Percentiles rank a stretch among this genome's conserved stretches.
Evolutionary conservation across 2,329 filamentous ascomycete genomes (phyloP).

Genomic region (Aureobasidium sp.): DNA sequence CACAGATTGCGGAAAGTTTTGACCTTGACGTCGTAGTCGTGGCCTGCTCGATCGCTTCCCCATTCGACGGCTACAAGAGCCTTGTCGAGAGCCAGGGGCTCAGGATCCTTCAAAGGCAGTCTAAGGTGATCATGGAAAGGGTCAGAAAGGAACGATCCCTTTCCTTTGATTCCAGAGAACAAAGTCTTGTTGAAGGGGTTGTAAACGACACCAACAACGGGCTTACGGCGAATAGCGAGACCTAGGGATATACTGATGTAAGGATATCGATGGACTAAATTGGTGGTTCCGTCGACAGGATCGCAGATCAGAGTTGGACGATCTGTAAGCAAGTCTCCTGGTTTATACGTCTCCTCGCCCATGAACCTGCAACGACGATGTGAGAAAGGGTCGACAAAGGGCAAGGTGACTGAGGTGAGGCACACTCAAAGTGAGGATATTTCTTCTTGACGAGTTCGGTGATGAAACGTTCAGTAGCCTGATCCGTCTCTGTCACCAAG

Average conservation of each 20-base stretch:
- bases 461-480: slow-evolving; percentile 53
- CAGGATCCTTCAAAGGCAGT: slow-evolving; percentile 42
- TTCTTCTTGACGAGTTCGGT: slow-evolving; percentile 43
- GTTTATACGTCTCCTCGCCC: slow-evolving; percentile 69
- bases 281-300: slow-evolving; percentile 75
- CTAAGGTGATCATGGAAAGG: slow-evolving; percentile 27
- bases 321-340: slow-evolving; percentile 55
- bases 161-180: slow-evolving; percentile 61
- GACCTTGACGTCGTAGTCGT: slow-evolving; percentile 64
- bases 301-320: slow-evolving; percentile 74
- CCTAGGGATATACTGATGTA: slow-evolving; percentile 72
- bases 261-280: slow-evolving; percentile 72
- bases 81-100: slow-evolving; percentile 53
- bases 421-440: slow-evolving; percentile 49
- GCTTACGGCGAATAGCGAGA: slow-evolving; percentile 55
- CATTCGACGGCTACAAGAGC: slow-evolving; percentile 67
- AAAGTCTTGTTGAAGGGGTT: slow-evolving; percentile 67
- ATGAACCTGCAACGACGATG: slow-evolving; percentile 48
- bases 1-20: slow-evolving; percentile 54
- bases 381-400: slow-evolving; percentile 1
- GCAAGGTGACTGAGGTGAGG: not conserved
- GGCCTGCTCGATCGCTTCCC: slow-evolving; percentile 59
- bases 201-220: slow-evolving; percentile 68
- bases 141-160: slow-evolving; percentile 52
- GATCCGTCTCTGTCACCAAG: slow-evolving; percentile 58